Conservation (phyloP, 2,329 filamentous ascomycete species). For the Thielaviopsis punctulata region DNA sequence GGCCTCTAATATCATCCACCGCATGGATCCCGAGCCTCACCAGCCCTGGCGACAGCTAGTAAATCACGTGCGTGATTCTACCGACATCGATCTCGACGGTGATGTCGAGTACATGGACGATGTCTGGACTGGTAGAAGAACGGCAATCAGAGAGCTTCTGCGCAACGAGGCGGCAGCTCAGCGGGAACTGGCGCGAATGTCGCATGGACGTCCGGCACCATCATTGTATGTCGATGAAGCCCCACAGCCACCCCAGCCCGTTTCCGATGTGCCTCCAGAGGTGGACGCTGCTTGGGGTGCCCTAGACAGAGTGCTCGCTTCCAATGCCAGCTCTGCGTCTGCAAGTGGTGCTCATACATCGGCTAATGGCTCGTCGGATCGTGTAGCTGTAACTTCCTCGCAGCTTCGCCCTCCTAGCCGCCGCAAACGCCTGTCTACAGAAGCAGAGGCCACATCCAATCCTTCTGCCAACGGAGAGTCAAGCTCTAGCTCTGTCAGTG, state of each 20-base stretch:
- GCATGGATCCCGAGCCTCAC: conserved; percentile 32
- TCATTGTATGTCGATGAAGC: too few relatives aligned
- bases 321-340: conserved; percentile 16
- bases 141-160: not conserved
- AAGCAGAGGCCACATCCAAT: not conserved
- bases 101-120: not conserved
- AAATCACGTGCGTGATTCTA: conserved; percentile 44
- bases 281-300: conserved; percentile 79
- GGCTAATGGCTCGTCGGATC: too few relatives aligned
- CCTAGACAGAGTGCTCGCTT: conserved; percentile 67
- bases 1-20: conserved; percentile 19
- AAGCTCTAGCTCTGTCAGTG: conserved; percentile 30
- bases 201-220: too few relatives aligned
- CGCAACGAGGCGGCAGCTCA: not conserved
- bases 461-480: conserved; percentile 25
- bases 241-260: too few relatives aligned
- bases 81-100: conserved; percentile 61
- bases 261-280: conserved; percentile 30
- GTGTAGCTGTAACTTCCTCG: not conserved
- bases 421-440: not conserved
- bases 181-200: too few relatives aligned
- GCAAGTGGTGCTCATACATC: too few relatives aligned
- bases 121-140: not conserved
- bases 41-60: conserved; percentile 52
- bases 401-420: not conserved